Evolutionary conservation across 495 filamentous ascomycete species (phyloP).

Genomic region (Tuber microsphaerosporum): DNA sequence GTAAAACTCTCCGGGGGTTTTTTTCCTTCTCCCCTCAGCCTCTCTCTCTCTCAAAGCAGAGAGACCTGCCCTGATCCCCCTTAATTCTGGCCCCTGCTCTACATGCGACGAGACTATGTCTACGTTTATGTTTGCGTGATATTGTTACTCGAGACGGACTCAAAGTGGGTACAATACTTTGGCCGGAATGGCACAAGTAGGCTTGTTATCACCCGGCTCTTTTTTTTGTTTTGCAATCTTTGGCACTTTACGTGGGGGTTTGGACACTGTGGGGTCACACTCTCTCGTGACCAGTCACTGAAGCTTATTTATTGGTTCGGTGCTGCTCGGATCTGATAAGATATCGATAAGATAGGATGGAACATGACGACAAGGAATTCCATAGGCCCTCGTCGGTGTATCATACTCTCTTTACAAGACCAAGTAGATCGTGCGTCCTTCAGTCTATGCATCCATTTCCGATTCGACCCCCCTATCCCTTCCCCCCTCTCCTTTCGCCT

Average conservation of each 20-base stretch:
- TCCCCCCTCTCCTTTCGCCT: slow-evolving; percentile 4
- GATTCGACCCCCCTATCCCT: slow-evolving; percentile 1
- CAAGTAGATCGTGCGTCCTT: too few species aligned
- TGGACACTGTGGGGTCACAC: background rate
- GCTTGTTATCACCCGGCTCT: background rate
- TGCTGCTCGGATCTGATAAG: background rate
- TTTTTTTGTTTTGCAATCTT: background rate
- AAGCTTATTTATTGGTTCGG: background rate
- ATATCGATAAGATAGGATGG: background rate
- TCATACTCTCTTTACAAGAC: too few species aligned
- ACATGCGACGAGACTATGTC: background rate
- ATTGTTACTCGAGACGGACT: background rate
- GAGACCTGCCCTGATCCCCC: background rate
- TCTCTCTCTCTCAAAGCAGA: background rate
- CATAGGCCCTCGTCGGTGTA: background rate
- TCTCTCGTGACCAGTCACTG: background rate
- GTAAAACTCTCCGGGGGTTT: background rate
- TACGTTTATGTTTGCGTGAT: background rate
- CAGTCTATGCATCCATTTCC: background rate
- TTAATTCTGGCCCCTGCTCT: background rate
- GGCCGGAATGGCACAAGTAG: background rate
- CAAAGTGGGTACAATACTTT: background rate
- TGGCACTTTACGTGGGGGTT: background rate
- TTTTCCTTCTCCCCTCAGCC: background rate
- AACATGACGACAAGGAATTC: background rate